Percentiles rank a stretch among this genome's conserved stretches.
Conservation (phyloP, 768 basidiomycete genomes). For the Lanmaoa pseudosensibilis region DNA sequence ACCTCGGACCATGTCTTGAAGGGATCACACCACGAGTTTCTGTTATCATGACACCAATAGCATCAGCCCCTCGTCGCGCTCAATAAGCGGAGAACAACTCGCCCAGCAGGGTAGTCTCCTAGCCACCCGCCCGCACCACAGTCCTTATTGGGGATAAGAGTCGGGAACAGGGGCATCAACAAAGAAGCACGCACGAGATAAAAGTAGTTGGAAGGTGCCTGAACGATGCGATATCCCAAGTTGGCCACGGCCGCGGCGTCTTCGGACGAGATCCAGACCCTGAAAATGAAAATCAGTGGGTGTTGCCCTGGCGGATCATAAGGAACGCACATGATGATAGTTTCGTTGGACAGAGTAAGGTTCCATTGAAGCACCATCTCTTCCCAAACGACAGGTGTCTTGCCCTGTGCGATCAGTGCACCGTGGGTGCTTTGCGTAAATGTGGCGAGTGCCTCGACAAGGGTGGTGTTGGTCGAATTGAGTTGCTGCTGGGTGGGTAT, state of each 20-base stretch:
- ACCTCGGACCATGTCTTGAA: slow-evolving; percentile 55
- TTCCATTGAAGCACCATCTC: slow-evolving; percentile 49
- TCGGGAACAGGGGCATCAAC: neutral
- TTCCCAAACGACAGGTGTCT: slow-evolving; percentile 84
- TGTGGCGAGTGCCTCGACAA: slow-evolving; percentile 61
- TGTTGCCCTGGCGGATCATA: neutral
- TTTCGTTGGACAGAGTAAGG: slow-evolving; percentile 41
- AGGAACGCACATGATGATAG: slow-evolving; percentile 39
- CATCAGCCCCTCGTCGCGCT: slow-evolving; percentile 1
- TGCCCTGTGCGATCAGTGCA: slow-evolving; percentile 53
- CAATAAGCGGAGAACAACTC: slow-evolving; percentile 1
- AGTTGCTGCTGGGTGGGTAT: slow-evolving; percentile 56
- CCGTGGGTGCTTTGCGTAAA: slow-evolving; percentile 65
- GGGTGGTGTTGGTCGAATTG: slow-evolving; percentile 46
- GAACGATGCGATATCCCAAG: slow-evolving; percentile 45
- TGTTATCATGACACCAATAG: slow-evolving; percentile 5
- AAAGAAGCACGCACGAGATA: slow-evolving; percentile 39
- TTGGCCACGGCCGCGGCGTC: slow-evolving; percentile 41
- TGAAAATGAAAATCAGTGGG: neutral
- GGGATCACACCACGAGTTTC: slow-evolving; percentile 50
- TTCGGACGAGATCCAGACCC: slow-evolving; percentile 48
- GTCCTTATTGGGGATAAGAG: slow-evolving; percentile 31
- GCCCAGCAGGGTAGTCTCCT: slow-evolving; percentile 36
- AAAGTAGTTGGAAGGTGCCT: slow-evolving; percentile 52
- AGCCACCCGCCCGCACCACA: slow-evolving; percentile 52